These are phyloP conservation scores for Dillenia turbinata DNA, from an alignment of 164 flowering plant species.

Conservation along the genomic window DNA sequence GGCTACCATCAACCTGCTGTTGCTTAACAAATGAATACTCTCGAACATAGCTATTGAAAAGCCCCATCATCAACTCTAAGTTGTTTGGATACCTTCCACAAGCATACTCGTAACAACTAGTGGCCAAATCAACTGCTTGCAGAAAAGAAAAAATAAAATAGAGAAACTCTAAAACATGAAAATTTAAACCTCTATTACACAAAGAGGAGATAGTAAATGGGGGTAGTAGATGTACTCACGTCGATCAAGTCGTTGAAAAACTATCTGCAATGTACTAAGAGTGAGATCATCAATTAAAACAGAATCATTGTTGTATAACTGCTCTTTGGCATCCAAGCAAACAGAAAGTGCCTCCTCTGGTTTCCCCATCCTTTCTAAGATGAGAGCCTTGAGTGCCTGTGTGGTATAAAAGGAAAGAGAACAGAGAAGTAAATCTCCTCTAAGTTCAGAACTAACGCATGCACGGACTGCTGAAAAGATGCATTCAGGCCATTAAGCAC, in stretches of 20 bases:
- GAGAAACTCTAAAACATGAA: neutral
- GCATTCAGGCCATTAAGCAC: too few relatives aligned
- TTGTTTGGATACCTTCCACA: constrained; percentile 68
- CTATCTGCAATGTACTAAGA: constrained; percentile 87
- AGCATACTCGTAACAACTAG: constrained; percentile 84
- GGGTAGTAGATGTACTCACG: constrained; percentile 36
- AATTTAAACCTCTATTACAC: neutral
- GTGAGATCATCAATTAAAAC: constrained; percentile 73
- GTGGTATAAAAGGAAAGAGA: constrained; percentile 2
- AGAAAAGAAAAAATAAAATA: neutral
- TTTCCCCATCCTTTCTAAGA: constrained; percentile 90
- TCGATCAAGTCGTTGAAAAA: constrained; percentile 82
- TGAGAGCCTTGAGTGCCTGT: constrained; percentile 82
- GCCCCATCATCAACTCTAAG: constrained; percentile 87
- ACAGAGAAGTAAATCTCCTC: neutral
- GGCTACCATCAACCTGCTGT: constrained; percentile 65
- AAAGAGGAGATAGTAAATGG: neutral
- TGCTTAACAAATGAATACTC: constrained; percentile 92
- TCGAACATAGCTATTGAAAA: constrained; percentile 88
- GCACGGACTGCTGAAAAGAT: too few relatives aligned
- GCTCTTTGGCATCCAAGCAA: constrained; percentile 69
- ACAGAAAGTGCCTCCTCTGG: constrained; percentile 69
- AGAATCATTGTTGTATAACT: constrained; percentile 39
- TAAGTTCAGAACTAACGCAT: too few relatives aligned
- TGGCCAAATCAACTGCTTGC: constrained; percentile 81